Conservation (phyloP, 2,329 filamentous ascomycete genomes). For the Nemania diffusa region DNA sequence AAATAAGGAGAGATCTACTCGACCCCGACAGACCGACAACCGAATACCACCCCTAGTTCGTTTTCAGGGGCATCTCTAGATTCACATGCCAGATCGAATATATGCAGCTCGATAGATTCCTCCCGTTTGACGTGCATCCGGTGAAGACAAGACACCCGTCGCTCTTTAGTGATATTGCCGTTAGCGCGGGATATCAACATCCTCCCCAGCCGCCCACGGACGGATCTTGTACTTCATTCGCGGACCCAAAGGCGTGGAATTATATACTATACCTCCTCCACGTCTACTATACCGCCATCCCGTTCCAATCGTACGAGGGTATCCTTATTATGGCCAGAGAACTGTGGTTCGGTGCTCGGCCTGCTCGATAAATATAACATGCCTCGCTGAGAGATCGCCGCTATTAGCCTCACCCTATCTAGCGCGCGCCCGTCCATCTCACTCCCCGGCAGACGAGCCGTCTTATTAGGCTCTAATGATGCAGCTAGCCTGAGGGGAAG, state of each 20-base stretch:
- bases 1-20: neutral
- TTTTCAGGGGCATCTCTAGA: slow-evolving; percentile 17
- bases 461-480: slow-evolving; percentile 36
- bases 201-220: neutral
- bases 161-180: slow-evolving; percentile 5
- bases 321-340: slow-evolving; percentile 13
- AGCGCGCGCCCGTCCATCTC: neutral
- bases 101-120: slow-evolving; percentile 31
- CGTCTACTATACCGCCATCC: neutral
- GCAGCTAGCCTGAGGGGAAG: slow-evolving; percentile 44
- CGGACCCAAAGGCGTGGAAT: slow-evolving; percentile 23
- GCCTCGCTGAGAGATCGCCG: slow-evolving; percentile 15
- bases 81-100: slow-evolving; percentile 40
- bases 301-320: slow-evolving; percentile 17
- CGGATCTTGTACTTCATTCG: slow-evolving; percentile 17
- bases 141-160: slow-evolving; percentile 36
- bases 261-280: slow-evolving; percentile 14
- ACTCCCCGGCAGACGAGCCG: slow-evolving; percentile 34
- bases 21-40: slow-evolving; percentile 8
- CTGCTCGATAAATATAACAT: slow-evolving; percentile 13
- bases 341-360: slow-evolving; percentile 6
- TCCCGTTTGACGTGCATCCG: slow-evolving; percentile 41
- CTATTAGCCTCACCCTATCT: slow-evolving; percentile 14
- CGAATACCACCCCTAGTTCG: slow-evolving; percentile 18
- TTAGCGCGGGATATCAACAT: slow-evolving; percentile 2